Conservation (phyloP, 305 asterid species). For the Fraxinus latifolia region DNA sequence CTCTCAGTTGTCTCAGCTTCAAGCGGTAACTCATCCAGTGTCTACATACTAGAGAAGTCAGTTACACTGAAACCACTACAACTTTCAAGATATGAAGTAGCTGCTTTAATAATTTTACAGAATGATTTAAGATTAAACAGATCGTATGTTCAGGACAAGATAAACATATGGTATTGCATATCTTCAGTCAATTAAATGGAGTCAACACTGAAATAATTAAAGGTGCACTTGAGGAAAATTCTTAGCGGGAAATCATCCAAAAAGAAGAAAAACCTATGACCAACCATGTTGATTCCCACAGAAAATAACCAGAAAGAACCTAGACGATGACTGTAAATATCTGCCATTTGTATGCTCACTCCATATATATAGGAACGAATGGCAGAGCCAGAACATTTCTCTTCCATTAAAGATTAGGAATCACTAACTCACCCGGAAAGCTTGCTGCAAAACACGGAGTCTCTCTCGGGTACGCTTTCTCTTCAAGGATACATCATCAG, state of each 20-base stretch:
- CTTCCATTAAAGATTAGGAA: background rate
- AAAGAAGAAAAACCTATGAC: background rate
- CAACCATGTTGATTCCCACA: background rate
- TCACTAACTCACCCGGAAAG: constrained; percentile 60
- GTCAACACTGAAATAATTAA: background rate
- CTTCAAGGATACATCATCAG: constrained; percentile 65
- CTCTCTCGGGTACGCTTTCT: constrained; percentile 75
- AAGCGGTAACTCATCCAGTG: constrained; percentile 78
- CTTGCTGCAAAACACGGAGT: constrained; percentile 72
- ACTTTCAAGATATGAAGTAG: background rate
- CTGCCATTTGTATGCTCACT: background rate
- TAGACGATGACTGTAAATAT: background rate
- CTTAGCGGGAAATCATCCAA: background rate
- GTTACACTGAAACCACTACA: background rate
- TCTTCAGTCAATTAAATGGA: background rate
- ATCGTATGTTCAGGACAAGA: background rate
- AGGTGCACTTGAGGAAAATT: background rate
- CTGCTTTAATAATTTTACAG: background rate
- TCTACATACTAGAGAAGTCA: constrained; percentile 32
- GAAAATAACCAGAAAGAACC: background rate
- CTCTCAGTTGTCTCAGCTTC: constrained; percentile 79
- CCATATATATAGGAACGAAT: background rate
- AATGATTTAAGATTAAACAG: background rate
- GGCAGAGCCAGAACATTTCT: background rate
- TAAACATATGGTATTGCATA: background rate